Evolutionary conservation across 2,329 filamentous ascomycete species (phyloP).

Genomic region (Graphiopsis chlorocephala): DNA sequence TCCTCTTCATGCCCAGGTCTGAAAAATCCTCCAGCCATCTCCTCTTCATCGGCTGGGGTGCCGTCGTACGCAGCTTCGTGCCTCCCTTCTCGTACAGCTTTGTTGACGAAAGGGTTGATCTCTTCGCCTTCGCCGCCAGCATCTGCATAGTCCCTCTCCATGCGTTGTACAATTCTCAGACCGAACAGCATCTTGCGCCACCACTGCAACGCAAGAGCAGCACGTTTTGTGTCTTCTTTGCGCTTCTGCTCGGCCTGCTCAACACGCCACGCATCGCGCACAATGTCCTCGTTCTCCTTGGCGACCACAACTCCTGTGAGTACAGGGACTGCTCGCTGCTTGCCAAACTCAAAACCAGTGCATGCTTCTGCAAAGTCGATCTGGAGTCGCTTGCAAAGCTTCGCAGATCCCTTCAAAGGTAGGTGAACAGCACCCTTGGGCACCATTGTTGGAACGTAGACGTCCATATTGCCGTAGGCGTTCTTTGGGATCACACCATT

Average conservation of each 20-base stretch:
- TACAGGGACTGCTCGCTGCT: slow-evolving; percentile 88
- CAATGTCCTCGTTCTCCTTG: slow-evolving; percentile 68
- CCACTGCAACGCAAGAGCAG: slow-evolving; percentile 67
- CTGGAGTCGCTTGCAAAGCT: slow-evolving; percentile 76
- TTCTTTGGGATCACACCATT: slow-evolving; percentile 91
- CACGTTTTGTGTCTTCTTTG: slow-evolving; percentile 80
- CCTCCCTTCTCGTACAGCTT: slow-evolving; percentile 25
- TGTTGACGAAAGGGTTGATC: slow-evolving; percentile 53
- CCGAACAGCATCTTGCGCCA: slow-evolving; percentile 91
- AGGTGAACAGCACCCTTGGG: slow-evolving; percentile 81
- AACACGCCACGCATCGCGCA: slow-evolving; percentile 71
- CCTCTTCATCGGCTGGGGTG: slow-evolving; percentile 22
- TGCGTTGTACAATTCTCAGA: slow-evolving; percentile 74
- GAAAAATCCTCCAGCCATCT: slow-evolving; percentile 43
- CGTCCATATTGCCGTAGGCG: slow-evolving; percentile 91
- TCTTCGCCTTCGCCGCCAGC: slow-evolving; percentile 44
- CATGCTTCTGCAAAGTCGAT: slow-evolving; percentile 94
- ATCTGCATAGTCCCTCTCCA: slow-evolving; percentile 72
- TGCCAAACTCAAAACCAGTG: slow-evolving; percentile 93
- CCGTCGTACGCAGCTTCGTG: slow-evolving; percentile 16
- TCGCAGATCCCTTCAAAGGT: slow-evolving; percentile 71
- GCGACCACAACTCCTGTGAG: slow-evolving; percentile 88
- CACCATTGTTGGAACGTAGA: slow-evolving; percentile 92
- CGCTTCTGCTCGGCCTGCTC: slow-evolving; percentile 73
- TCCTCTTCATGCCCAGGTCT: slow-evolving; percentile 37